A percentile compares a stretch with the other conserved stretches of the same genome.
These are phyloP conservation scores for Hibiscus mutabilis DNA, from an alignment of 345 rosid genomes.

Conservation along the genomic window DNA sequence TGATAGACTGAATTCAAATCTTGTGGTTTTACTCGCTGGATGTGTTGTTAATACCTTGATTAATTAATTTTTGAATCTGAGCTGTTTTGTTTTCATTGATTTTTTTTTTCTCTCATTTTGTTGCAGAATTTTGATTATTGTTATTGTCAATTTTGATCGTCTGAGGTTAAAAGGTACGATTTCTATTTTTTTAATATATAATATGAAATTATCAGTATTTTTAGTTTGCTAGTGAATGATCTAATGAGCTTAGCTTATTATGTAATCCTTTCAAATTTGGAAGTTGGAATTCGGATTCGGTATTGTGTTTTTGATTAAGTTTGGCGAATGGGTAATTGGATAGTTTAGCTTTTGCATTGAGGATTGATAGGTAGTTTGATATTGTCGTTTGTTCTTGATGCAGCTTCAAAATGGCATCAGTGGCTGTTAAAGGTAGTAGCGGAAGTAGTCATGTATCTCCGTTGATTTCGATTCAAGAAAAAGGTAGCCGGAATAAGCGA, in stretches of 20 bases:
- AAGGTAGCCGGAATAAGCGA: slow-evolving; percentile 84
- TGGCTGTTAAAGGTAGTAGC: slow-evolving; percentile 46
- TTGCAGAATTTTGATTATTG: not conserved
- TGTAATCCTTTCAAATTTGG: not conserved
- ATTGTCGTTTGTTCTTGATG: slow-evolving; percentile 12
- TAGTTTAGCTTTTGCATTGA: slow-evolving; percentile 8
- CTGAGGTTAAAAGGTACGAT: not conserved
- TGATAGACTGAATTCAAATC: not conserved
- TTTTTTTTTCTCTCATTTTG: not conserved
- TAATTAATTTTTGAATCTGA: not conserved
- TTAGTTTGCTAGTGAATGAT: slow-evolving; percentile 13
- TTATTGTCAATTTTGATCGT: not conserved
- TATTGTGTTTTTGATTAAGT: not conserved
- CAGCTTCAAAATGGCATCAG: slow-evolving; percentile 55
- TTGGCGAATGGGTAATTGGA: slow-evolving; percentile 8
- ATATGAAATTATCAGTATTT: slow-evolving; percentile 9
- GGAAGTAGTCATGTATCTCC: slow-evolving; percentile 35
- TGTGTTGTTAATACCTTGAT: not conserved
- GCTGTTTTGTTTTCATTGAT: not conserved
- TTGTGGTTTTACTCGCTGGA: not conserved
- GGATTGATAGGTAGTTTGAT: slow-evolving; percentile 13
- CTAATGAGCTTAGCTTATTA: slow-evolving; percentile 6
- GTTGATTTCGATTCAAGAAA: slow-evolving; percentile 55
- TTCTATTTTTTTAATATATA: not conserved
- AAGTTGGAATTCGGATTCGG: not conserved